Evolutionary conservation across 805 yeast species (phyloP).

Genomic region (Wickerhamiella vanderwaltii): DNA sequence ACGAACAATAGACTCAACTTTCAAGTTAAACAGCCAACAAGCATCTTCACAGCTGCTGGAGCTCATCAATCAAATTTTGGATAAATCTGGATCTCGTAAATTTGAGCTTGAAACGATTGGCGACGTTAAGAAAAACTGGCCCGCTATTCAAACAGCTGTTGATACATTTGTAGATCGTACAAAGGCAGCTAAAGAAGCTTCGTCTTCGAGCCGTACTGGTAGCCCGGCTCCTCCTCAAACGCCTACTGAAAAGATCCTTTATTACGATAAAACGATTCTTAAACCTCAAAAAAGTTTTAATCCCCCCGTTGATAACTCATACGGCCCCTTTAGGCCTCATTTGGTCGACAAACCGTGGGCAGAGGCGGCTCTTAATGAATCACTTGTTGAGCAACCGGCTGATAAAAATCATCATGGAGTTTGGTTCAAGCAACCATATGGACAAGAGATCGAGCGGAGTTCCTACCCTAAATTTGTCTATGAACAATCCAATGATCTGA

Average conservation of each 20-base stretch:
- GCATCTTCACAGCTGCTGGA: constrained; percentile 24
- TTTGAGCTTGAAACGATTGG: constrained; percentile 32
- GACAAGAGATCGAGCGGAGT: constrained; percentile 53
- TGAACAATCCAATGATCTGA: constrained; percentile 35
- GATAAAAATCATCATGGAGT: constrained; percentile 33
- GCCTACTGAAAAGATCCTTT: constrained; percentile 19
- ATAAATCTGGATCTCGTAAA: constrained; percentile 20
- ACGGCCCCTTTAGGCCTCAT: constrained; percentile 67
- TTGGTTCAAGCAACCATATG: constrained; percentile 73
- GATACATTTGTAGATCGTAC: constrained; percentile 67
- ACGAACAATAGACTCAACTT: constrained; percentile 43
- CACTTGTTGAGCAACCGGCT: constrained; percentile 30
- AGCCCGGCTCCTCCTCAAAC: neutral
- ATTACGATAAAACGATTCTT: constrained; percentile 25
- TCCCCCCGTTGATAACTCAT: constrained; percentile 53
- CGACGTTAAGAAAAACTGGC: constrained; percentile 44
- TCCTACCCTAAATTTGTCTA: constrained; percentile 54
- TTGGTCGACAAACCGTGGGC: constrained; percentile 64
- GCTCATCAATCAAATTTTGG: constrained; percentile 23
- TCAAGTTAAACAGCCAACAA: constrained; percentile 33
- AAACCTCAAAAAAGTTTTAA: constrained; percentile 35
- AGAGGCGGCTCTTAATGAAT: constrained; percentile 42
- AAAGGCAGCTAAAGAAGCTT: constrained; percentile 30
- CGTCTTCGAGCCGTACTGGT: neutral
- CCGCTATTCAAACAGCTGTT: constrained; percentile 43